Base-by-base conservation (phyloP, 305 asterid genomes). In the Rubia peregrina region DNA sequence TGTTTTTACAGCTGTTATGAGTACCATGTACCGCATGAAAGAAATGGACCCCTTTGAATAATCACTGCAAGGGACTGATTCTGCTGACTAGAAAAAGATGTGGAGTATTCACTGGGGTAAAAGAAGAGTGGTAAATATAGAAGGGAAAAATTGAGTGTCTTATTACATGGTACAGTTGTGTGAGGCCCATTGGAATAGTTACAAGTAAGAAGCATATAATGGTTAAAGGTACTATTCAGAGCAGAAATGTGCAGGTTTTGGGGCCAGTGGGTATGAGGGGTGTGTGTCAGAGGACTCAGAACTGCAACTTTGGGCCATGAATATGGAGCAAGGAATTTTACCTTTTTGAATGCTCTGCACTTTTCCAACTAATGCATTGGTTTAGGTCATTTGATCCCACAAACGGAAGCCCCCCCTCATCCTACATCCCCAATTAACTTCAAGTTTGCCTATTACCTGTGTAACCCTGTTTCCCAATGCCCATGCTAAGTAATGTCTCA, bases 191-290 rank as follows among this genome's bases (percentile, higher is more conserved):
- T 26, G n/a, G 33, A 74, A 33, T 41, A 59, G 40, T 67, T 65
- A 17, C 22, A 38, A 53, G 33, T 33, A 62, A 49, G 62, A 51
- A 46, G 64, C 24, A 65, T 43, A 43, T 36, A 62, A 76, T 55
- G 51, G 61, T 71, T 66, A 71, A 48, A 17, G 75, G 73, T 76
- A 51, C 67, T 62, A 36, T 71, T 71, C 73, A 56, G 67, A 38
- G 26, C 49, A 11, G 68, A 11, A 59, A 59, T 70, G 38, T 38
- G 53, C 43, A 10, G 44, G 61, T 26, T 61, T 43, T 6, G 48
- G 69, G 30, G 76, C 41, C 66, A 68, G 56, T 61, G 74, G 55
- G 74, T 72, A 72, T 67, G 69, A 65, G 60, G n/a, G 72, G 75
- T 41, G 11, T n/a, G 68, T 61, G 70, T 67, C 80, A 71, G 76